Evolutionary conservation across 768 basidiomycete genomes (phyloP), one percentile per base, ranked within the genome.

Genomic region (Hericium coralloides): DNA sequence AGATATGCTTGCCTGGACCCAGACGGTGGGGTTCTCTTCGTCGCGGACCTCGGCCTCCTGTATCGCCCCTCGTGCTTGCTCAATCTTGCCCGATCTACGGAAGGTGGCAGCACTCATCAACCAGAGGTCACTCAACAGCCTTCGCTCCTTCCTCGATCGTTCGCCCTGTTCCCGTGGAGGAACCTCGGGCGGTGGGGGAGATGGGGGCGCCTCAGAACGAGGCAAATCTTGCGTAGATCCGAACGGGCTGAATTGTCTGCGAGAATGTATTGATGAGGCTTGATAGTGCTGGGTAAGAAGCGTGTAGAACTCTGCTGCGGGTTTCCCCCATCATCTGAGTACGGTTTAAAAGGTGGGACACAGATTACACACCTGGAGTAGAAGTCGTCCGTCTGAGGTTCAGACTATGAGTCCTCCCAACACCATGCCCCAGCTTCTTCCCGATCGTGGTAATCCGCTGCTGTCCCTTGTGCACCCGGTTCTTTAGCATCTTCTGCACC

Each of bases 91-190:
- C 55, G 89, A 73, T 58, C 97, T 74, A 48, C 97, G 77, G 74
- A 98, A 98, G 0, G 92, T 97, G 15, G 97, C 93, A 0, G 95
- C 92, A 7, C 87, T 89, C 80, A 92, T 91, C 5, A 97, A 72
- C 97, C 97, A 99, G 6, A 98, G 72, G 63, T 92, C 84, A 57
- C 87, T 89, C 58, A 97, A 72, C 26, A 97, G 71, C 23, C 83
- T 74, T 41, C 81, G 82, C 60, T 84, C 85, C 22, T 77, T 75
- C 18, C 75, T 76, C 3, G 76, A 72, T 6, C 74, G 72, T 49
- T 58, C 60, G 39, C 73, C 76, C 52, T 67, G 59, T 38, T 63
- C 58, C 1, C 62, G 60, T 10, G 60, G 48, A 15, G 64, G 52
- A 12, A 63, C 61, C 10, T 60, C 51, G 3, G 72, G 64, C 6